Conservation (phyloP, 345 rosid species). For the rapeseed (Brassica napus) region DNA sequence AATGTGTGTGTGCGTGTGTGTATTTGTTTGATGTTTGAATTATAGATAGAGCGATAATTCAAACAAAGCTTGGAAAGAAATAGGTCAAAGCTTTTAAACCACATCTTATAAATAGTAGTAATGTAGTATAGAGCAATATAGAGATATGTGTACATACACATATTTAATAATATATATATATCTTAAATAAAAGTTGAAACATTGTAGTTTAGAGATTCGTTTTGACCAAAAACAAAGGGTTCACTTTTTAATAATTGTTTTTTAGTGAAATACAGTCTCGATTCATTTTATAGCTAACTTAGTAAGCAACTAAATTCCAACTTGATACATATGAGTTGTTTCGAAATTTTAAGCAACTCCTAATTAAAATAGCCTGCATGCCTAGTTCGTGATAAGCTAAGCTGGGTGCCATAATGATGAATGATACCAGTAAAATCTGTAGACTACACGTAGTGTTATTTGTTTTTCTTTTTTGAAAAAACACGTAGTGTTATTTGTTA, state of each 20-base stretch:
- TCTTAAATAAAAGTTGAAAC: background rate
- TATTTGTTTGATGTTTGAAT: constrained; percentile 1
- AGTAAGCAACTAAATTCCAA: background rate
- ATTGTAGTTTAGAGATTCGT: background rate
- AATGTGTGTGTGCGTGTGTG: background rate
- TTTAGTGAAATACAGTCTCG: background rate
- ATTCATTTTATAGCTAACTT: background rate
- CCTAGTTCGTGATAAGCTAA: background rate
- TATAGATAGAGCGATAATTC: background rate
- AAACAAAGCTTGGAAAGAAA: constrained; percentile 21
- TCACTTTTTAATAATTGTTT: background rate
- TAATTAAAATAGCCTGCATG: background rate
- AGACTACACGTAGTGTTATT: background rate
- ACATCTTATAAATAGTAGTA: background rate
- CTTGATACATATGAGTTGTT: background rate
- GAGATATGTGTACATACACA: background rate
- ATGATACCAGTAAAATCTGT: background rate
- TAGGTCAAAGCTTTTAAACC: constrained; percentile 29
- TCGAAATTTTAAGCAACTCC: background rate
- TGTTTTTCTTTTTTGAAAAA: background rate
- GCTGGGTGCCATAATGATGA: background rate
- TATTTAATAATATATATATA: background rate
- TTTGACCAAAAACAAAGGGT: background rate
- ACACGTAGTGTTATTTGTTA: background rate
- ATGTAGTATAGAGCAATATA: background rate